These are phyloP conservation scores for Paraglomus brasilianum DNA, from an alignment of 192 early-diverging fungal genomes.

Conservation along the genomic window DNA sequence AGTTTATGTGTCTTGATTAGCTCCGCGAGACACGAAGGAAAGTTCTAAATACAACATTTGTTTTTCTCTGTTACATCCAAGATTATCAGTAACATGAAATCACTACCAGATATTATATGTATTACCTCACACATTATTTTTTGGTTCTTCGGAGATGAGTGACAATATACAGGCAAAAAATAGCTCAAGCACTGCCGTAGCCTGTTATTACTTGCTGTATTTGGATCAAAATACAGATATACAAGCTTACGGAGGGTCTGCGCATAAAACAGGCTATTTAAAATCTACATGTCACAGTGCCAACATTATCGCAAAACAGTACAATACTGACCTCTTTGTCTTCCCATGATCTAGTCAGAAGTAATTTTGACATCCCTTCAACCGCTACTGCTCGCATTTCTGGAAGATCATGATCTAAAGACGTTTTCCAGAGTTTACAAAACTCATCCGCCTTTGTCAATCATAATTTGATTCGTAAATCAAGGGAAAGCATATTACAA, in stretches of 20 bases:
- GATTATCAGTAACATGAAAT: neutral
- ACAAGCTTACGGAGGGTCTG: constrained; percentile 72
- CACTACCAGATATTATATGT: neutral
- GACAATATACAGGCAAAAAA: constrained; percentile 83
- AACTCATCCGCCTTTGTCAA: constrained; percentile 46
- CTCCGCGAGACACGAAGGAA: constrained; percentile 39
- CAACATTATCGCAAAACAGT: neutral
- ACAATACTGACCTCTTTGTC: constrained; percentile 40
- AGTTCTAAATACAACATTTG: constrained; percentile 31
- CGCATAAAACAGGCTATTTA: neutral
- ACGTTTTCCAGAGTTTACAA: constrained; percentile 48
- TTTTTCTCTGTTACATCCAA: constrained; percentile 16
- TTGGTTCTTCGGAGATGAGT: constrained; percentile 75
- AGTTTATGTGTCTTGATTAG: constrained; percentile 37
- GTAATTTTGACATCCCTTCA: constrained; percentile 77
- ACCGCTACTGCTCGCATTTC: constrained; percentile 68
- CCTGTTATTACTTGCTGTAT: constrained; percentile 61
- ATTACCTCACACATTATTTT: constrained; percentile 58
- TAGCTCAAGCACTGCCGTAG: constrained; percentile 86
- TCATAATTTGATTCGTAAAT: constrained; percentile 43
- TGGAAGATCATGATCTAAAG: constrained; percentile 55
- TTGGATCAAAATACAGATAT: constrained; percentile 81
- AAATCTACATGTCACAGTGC: neutral
- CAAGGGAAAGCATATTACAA: constrained; percentile 31
- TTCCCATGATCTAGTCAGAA: constrained; percentile 46